Base-by-base conservation (phyloP, 768 basidiomycete species). In the Psilocybe azurescens region DNA sequence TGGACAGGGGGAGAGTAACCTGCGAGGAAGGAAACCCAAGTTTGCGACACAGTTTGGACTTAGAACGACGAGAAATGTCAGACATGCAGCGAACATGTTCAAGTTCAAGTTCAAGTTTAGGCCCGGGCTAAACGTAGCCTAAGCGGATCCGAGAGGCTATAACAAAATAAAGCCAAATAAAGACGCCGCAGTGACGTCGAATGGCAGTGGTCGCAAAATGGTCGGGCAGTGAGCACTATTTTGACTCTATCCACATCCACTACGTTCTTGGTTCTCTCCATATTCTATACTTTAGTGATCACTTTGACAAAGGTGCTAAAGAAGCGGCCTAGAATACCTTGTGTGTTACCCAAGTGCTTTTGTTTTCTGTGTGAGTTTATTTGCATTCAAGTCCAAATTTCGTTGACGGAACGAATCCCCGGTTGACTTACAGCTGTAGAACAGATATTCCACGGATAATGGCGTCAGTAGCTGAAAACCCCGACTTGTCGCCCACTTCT, bases 401-500 rank as follows among this genome's bases (percentile, higher is more conserved):
- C 3, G 11, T 44, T 46, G 33, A 36, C 33, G 33, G 33, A 36
- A 36, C 33, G 33, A 44, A 44, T 44, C 14, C 8, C 41, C n/a
- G 41, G 41, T 33, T 47, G 30, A 53, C 49, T 64, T 49, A 18
- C 55, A 39, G 29, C 29, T 39, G 29, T 24, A 46, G 38, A 63
- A 48, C 18, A 36, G 67, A 67, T 57, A 64, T 68, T 68, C 65
- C 53, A 65, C 67, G 65, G 52, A 59, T 54, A 29, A 68, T 75
- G 70, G 59, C 66, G 60, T 69, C 69, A 44, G 50, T 48, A 58
- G 65, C 74, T 62, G 75, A 78, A 53, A 76, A 75, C 62, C 68
- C 73, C 61, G 78, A 82, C 56, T 63, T 80, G 69, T 81, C 80
- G 16, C 72, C 74, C 47, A 79, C 77, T 30, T 85, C 83, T 36